A percentile compares a stretch with the other conserved stretches of the same genome.
phyloP scores from a whole-genome alignment of 2,329 filamentous ascomycete species.

The Sporothrix inflata region DNA sequence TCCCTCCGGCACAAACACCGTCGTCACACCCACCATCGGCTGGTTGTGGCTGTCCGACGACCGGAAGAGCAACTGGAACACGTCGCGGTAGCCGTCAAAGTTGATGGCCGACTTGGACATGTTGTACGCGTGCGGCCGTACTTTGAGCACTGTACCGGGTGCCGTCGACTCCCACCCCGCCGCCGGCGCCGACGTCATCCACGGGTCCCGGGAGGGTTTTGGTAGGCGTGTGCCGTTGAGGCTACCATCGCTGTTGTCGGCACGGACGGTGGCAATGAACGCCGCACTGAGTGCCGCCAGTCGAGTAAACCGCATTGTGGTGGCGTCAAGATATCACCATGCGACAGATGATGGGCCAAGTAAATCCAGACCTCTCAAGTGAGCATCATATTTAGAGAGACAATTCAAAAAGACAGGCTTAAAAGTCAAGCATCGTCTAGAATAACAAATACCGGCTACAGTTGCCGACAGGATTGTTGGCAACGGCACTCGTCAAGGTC shows the following conservation, averaged over 20 bases:
- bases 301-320: background rate
- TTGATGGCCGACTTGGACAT: constrained; percentile 24
- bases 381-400: too few species aligned
- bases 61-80: constrained; percentile 44
- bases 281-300: background rate
- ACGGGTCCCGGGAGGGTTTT: constrained; percentile 10
- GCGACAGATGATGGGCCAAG: background rate
- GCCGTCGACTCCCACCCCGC: constrained; percentile 35
- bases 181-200: constrained; percentile 32
- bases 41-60: constrained; percentile 41
- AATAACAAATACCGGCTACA: background rate
- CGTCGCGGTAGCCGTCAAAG: constrained; percentile 32
- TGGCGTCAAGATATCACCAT: background rate
- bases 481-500: background rate
- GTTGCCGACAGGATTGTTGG: background rate
- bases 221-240: constrained; percentile 1
- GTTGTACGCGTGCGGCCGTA: constrained; percentile 37
- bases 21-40: constrained; percentile 44
- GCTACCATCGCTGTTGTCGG: background rate
- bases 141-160: constrained; percentile 37
- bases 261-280: background rate
- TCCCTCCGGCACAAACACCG: constrained; percentile 38
- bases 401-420: background rate
- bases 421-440: background rate
- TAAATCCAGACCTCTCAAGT: background rate